Percentiles rank a stretch among this genome's conserved stretches.
These are phyloP conservation scores for Lachnellula occidentalis DNA, from an alignment of 2,329 filamentous ascomycete genomes.

Conservation along the genomic window DNA sequence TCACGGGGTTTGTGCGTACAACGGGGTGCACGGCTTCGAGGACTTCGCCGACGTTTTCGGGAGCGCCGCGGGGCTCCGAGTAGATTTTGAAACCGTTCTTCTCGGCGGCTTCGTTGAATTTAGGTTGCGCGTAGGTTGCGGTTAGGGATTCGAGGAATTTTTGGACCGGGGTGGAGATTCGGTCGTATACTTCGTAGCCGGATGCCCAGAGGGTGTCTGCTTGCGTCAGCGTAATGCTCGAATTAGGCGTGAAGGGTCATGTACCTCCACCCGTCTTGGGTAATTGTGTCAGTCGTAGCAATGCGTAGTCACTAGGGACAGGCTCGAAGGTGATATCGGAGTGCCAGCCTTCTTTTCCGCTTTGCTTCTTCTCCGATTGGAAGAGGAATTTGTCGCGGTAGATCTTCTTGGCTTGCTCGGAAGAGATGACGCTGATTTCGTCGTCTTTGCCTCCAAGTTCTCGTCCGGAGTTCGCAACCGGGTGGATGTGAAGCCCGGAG, in stretches of 20 bases:
- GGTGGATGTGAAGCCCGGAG: constrained; percentile 57
- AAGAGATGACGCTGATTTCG: constrained; percentile 61
- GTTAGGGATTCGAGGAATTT: constrained; percentile 55
- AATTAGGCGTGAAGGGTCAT: too few species aligned
- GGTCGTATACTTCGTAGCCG: constrained; percentile 62
- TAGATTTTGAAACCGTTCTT: constrained; percentile 41
- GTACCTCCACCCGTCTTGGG: constrained; percentile 38
- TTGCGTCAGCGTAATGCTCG: too few species aligned
- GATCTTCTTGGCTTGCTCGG: constrained; percentile 45
- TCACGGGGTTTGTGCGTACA: constrained; percentile 51
- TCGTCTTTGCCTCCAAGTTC: constrained; percentile 46
- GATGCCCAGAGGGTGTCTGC: constrained; percentile 65
- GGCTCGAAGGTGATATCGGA: constrained; percentile 61
- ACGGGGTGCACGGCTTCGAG: constrained; percentile 49
- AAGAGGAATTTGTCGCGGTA: constrained; percentile 33
- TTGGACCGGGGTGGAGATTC: constrained; percentile 50
- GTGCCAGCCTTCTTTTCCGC: constrained; percentile 54
- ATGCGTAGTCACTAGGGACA: constrained; percentile 56
- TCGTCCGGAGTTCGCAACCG: constrained; percentile 49
- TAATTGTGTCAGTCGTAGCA: constrained; percentile 7
- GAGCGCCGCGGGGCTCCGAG: constrained; percentile 40
- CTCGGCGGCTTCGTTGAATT: constrained; percentile 44
- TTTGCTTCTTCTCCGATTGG: too few species aligned
- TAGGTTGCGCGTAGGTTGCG: constrained; percentile 45
- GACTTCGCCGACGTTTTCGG: constrained; percentile 43